Base-by-base conservation (phyloP, 1,284 basidiomycete genomes). In the Earliella scabrosa region DNA sequence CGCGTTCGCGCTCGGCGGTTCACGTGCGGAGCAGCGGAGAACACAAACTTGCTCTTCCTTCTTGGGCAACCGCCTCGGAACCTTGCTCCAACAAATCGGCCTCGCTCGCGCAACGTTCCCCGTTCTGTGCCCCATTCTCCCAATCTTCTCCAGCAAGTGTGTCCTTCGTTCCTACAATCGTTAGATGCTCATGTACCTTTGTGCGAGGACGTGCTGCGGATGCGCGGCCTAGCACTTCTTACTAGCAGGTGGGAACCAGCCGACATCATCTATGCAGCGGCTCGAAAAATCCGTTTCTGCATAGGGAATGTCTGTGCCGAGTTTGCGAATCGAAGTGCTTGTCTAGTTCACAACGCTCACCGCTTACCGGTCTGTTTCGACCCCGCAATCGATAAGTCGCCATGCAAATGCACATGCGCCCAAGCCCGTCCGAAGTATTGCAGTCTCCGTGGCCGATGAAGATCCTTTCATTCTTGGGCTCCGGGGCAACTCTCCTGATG, bases 301-400 rank as follows among this genome's bases (percentile, higher is more conserved):
- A 56, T 63, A 52, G n/a, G 61, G 61, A 50, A 63, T 57, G 40
- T 58, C 16, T 26, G 58, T 29, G 11, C 60, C 60, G 39, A 38
- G 20, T 2, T n/a, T n/a, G 35, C 36, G 50, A 47, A 29, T 32
- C 16, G 4, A 44, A 21, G 43, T 26, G 44, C 13, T 16, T 44
- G 34, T 39, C 35, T 52, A 45, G 55, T 44, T 52, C 38, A 31
- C 31, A 38, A 41, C 40, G 34, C 48, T 29, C 40, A 34, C 35
- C 41, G 50, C 29, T 45, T 34, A 11, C 35, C 55, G 53, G 52
- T 32, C n/a, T 41, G 51, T 55, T 35, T 58, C 51, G 46, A 35
- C 38, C 36, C 39, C 38, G 48, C 52, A 51, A 63, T 63, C 61
- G 61, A 63, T 63, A 50, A 53, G 43, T 51, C 45, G 18, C 21